Base-by-base conservation (phyloP, 768 basidiomycete species). In the Tylopilus intermedius region DNA sequence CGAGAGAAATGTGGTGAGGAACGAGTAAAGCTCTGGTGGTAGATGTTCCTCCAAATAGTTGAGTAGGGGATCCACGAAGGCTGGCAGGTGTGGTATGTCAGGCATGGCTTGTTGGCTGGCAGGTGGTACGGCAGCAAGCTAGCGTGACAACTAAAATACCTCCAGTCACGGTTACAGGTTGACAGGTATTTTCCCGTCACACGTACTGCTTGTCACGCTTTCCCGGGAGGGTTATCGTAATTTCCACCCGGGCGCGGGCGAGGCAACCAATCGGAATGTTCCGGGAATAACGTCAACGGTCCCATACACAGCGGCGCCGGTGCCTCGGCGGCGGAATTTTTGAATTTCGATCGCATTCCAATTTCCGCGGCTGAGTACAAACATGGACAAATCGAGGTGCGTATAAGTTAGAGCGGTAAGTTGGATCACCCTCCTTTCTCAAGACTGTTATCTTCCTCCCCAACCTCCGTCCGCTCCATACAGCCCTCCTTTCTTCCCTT, bases 1-100 rank as follows among this genome's bases (percentile, higher is more conserved):
- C 2, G 83, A 78, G 40, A 85, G 56, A 48, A 82, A 59, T 10
- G 73, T 75, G 49, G 80, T 60, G 46, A 82, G 56, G 27, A 84
- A 63, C 14, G 72, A 72, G 64, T 80, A 85, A 10, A 84, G 60
- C 6, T 80, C 77, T 6, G 74, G 67, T 9, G 88, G 86, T 1
- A 90, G 73, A 40, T 62, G 69, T 8, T 78, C 76, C 21, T 76
- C 68, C 24, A 89, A 68, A 61, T 76, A 83, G 6, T 76, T 64
- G 37, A 90, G 74, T 2, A 82, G 32, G 14, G 79, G 77, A 54
- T 79, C 76, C 51, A 88, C 65, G 48, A 82, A 64, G 22, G 67
- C 71, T n/a, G 79, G 79, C 26, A 82, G 62, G 21, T 22, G 47
- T 21, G 67, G 66, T 24, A 67, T 51, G 62, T 72, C 63, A 66